Evolutionary conservation across 169 alveolate species (phyloP).

Genomic region (Cyclospora cayetanensis): DNA sequence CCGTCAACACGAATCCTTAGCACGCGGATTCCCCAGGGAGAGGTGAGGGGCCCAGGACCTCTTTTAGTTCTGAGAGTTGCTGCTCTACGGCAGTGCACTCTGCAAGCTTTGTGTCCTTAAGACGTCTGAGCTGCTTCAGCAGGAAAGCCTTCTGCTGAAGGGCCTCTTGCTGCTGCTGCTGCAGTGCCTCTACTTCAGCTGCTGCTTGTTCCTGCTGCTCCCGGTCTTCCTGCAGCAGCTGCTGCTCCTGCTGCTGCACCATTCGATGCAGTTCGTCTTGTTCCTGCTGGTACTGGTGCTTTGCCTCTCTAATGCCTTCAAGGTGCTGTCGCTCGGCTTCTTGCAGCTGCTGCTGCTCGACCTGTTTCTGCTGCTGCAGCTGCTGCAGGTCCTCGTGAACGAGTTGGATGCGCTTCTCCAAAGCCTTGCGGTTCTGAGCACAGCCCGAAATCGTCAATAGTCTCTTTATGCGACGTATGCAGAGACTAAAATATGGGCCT

Average conservation of each 20-base stretch:
- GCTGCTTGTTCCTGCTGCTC: constrained; percentile 27
- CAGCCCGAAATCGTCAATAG: background rate
- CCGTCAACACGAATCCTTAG: no score
- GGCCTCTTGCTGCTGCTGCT: constrained; percentile 56
- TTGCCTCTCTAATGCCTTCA: background rate
- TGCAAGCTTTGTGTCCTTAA: background rate
- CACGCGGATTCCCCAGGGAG: background rate
- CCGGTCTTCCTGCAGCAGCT: constrained; percentile 27
- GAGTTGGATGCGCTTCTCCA: constrained; percentile 32
- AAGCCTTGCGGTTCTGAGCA: background rate
- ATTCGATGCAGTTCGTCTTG: constrained; percentile 23
- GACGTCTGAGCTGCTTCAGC: background rate
- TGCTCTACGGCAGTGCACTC: constrained; percentile 12
- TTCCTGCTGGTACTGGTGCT: constrained; percentile 35
- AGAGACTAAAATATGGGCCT: no score
- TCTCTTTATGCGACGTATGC: no score
- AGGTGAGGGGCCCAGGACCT: background rate
- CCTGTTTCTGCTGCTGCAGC: constrained; percentile 49
- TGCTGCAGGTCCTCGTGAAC: constrained; percentile 55
- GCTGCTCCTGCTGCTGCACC: constrained; percentile 49
- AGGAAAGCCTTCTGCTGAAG: constrained; percentile 22
- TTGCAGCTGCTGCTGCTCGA: constrained; percentile 23
- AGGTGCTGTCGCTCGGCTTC: constrained; percentile 22
- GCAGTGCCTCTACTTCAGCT: constrained; percentile 22
- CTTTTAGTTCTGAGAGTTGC: background rate